Base-by-base conservation (phyloP, 179 eudicot species). In the Monotropa hypopitys region DNA sequence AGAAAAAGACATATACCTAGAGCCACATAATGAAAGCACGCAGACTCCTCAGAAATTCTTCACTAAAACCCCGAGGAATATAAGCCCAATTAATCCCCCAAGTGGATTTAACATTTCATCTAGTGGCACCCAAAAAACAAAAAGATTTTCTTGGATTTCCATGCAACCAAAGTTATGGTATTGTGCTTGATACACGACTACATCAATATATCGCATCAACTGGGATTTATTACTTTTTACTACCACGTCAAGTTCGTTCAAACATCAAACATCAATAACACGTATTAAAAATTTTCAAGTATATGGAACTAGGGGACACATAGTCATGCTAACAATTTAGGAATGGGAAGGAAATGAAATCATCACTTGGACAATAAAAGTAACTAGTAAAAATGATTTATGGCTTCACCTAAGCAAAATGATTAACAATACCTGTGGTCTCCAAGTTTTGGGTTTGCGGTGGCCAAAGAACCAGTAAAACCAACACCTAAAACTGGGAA, bases 401-500 rank as follows among this genome's bases (percentile, higher is more conserved):
- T 2, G 74, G n/a, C 4, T 43, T 32, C 63, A 78, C 51, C 75
- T 28, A 8, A n/a, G 49, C 59, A 65, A 16, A 43, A 28, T 70
- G 23, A 50, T 33, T 62, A 43, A 18, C 26, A 68, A 42, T 84
- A 92, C 98, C 98, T 90, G 77, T 94, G 97, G 76, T 92, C 92
- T 74, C 98, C 97, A 21, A 79, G 91, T 86, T 92, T 94, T 21
- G 92, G 87, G 18, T 79, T 86, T 79, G 85, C 74, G 43, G 89
- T 86, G 71, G 90, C 97, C 83, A 94, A 85, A 70, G 97, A 88
- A 78, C 88, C 97, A 43, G 93, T 86, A 73, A 94, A 93, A 63
- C 94, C 98, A 83, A 92, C 91, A 83, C 97, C 98, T 80, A 92
- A 77, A 72, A 84, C 97, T 57, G 90, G 90, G 75, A 62, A 82